phyloP scores from a whole-genome alignment of 2,329 filamentous ascomycete species.

The Alternaria solani region DNA sequence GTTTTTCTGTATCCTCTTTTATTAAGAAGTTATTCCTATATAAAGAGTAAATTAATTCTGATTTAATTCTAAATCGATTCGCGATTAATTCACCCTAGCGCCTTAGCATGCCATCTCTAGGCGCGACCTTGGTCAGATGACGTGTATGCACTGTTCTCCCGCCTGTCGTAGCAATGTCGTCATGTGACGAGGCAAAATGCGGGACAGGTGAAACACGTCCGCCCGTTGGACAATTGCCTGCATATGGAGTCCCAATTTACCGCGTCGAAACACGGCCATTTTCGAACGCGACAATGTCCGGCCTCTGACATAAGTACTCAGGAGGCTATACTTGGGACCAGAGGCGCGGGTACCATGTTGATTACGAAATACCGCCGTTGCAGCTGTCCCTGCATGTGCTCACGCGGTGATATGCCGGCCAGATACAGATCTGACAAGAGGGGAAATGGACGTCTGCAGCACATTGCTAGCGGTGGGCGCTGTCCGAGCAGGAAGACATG shows the following conservation, averaged over 20 bases:
- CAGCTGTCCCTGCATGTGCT: slow-evolving; percentile 27
- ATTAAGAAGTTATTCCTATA: too few species aligned
- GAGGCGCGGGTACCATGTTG: slow-evolving; percentile 6
- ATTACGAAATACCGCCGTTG: slow-evolving; percentile 12
- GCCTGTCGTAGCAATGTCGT: slow-evolving; percentile 16
- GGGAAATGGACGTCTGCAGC: slow-evolving; percentile 5
- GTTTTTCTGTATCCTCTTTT: too few species aligned
- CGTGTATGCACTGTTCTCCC: too few species aligned
- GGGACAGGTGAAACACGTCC: slow-evolving; percentile 22
- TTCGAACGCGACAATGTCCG: not conserved
- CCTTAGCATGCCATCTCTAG: too few species aligned
- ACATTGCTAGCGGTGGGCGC: not conserved
- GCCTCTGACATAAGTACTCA: not conserved
- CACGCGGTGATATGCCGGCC: slow-evolving; percentile 8
- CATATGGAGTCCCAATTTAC: slow-evolving; percentile 22
- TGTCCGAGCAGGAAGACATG: not conserved
- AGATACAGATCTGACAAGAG: slow-evolving; percentile 10
- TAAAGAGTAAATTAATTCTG: too few species aligned
- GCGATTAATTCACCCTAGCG: too few species aligned
- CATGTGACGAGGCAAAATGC: slow-evolving; percentile 9
- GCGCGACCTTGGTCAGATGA: too few species aligned
- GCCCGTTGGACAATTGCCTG: slow-evolving; percentile 19
- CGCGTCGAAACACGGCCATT: not conserved
- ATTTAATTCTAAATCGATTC: too few species aligned
- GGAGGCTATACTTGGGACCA: slow-evolving; percentile 7